Conservation (phyloP, 768 basidiomycete species). For the Mycena vitilis region DNA sequence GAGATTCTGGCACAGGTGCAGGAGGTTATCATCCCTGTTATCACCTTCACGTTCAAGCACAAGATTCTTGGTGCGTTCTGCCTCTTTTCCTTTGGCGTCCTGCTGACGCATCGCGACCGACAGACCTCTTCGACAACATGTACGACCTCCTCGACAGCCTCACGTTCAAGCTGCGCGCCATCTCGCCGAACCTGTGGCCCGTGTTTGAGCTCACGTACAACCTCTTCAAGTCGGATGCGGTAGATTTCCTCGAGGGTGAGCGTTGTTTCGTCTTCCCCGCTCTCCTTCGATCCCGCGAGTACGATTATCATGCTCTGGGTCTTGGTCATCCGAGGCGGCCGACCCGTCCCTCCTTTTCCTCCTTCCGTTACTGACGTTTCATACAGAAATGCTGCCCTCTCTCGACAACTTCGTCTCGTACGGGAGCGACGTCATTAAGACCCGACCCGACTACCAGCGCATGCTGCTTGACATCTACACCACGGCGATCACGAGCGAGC, state of each 20-base stretch:
- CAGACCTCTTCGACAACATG: conserved; percentile 89
- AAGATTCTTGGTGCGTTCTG: conserved; percentile 75
- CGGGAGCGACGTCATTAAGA: conserved; percentile 80
- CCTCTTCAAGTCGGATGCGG: conserved; percentile 84
- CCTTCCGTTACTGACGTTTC: background rate
- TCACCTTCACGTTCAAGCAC: conserved; percentile 80
- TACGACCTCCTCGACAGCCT: conserved; percentile 88
- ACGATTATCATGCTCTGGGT: no score
- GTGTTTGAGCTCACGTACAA: conserved; percentile 86
- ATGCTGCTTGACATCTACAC: conserved; percentile 89
- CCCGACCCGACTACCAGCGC: conserved; percentile 78
- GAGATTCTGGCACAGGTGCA: conserved; percentile 85
- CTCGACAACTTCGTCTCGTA: conserved; percentile 91
- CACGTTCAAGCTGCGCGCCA: conserved; percentile 81
- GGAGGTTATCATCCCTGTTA: conserved; percentile 83
- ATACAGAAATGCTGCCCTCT: conserved; percentile 85
- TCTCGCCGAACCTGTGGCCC: conserved; percentile 89
- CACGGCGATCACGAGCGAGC: conserved; percentile 72
- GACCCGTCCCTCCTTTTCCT: conserved; percentile 12
- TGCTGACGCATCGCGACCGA: background rate
- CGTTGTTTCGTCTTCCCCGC: no score
- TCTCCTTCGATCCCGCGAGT: no score
- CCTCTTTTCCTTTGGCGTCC: background rate
- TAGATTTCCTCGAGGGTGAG: conserved; percentile 89
- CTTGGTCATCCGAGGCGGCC: no score